Percentiles rank a stretch among this genome's conserved stretches.
These are phyloP conservation scores for Yamadazyma takamatsuzukensis DNA, from an alignment of 805 yeast species.

Conservation along the genomic window DNA sequence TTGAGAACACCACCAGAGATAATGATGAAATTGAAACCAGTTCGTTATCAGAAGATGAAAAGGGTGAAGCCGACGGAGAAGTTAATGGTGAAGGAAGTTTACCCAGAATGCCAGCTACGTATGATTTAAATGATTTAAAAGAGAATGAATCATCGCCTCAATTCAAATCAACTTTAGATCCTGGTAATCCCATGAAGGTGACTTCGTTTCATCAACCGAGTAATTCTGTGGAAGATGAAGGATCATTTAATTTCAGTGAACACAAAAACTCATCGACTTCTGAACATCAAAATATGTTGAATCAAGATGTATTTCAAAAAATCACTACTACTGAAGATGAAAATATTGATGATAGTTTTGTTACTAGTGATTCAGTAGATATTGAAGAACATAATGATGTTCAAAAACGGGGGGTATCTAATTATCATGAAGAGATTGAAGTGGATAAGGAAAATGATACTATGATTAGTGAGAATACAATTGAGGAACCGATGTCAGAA, in stretches of 20 bases:
- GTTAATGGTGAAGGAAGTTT: conserved; percentile 7
- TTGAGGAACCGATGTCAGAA: neutral
- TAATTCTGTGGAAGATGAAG: conserved; percentile 6
- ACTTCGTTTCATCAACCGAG: conserved; percentile 1
- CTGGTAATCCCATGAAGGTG: conserved; percentile 30
- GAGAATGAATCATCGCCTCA: conserved; percentile 4
- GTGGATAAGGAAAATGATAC: conserved; percentile 3
- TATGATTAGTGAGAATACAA: neutral
- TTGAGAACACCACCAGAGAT: conserved; percentile 2
- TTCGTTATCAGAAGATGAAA: conserved; percentile 2
- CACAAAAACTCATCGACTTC: conserved; percentile 7
- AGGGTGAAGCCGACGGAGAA: neutral
- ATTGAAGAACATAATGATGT: conserved; percentile 7
- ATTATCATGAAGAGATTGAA: conserved; percentile 2
- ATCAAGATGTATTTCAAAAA: conserved; percentile 22
- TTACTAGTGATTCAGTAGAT: conserved; percentile 6
- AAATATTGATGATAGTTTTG: conserved; percentile 24
- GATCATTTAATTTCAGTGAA: conserved; percentile 1
- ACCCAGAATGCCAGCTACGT: conserved; percentile 24
- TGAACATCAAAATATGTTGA: conserved; percentile 14
- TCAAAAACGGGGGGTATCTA: conserved; percentile 7
- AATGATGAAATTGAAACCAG: conserved; percentile 3
- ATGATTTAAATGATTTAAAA: conserved; percentile 18
- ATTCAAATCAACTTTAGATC: conserved; percentile 42
- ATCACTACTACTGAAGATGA: conserved; percentile 33